These are phyloP conservation scores for Cryphonectria naterciae DNA, from an alignment of 2,329 filamentous ascomycete genomes.

Conservation along the genomic window DNA sequence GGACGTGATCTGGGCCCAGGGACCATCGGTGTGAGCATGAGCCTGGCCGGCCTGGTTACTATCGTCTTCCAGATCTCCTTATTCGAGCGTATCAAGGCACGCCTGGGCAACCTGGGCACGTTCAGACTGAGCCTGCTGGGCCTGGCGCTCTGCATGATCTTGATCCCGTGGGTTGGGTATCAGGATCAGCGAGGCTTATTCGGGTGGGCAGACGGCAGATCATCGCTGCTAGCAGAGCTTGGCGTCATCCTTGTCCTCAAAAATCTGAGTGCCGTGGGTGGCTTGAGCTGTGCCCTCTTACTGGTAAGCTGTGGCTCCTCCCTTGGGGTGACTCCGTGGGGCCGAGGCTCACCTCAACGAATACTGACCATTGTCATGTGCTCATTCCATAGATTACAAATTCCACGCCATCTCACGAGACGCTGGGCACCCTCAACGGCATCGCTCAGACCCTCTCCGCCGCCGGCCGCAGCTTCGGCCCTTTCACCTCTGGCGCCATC, in stretches of 20 bases:
- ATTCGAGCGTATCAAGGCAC: conserved; percentile 78
- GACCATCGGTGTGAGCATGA: conserved; percentile 84
- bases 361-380: neutral
- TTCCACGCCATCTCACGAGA: conserved; percentile 81
- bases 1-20: conserved; percentile 76
- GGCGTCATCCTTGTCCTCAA: conserved; percentile 81
- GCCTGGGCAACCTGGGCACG: conserved; percentile 81
- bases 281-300: conserved; percentile 84
- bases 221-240: conserved; percentile 81
- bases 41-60: conserved; percentile 80
- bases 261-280: conserved; percentile 87
- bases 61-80: conserved; percentile 89
- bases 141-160: conserved; percentile 78
- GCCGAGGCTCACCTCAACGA: neutral
- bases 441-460: conserved; percentile 93
- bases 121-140: conserved; percentile 80
- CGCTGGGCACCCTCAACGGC: conserved; percentile 88
- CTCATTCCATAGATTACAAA: conserved; percentile 77
- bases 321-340: neutral
- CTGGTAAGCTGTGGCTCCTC: conserved; percentile 61
- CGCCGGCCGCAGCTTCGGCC: conserved; percentile 83
- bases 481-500: conserved; percentile 83
- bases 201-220: conserved; percentile 64
- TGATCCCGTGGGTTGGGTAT: conserved; percentile 92
- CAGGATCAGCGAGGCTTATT: conserved; percentile 60